Base-by-base conservation (phyloP, 2,329 filamentous ascomycete genomes). In the Aschersonia sp. region DNA sequence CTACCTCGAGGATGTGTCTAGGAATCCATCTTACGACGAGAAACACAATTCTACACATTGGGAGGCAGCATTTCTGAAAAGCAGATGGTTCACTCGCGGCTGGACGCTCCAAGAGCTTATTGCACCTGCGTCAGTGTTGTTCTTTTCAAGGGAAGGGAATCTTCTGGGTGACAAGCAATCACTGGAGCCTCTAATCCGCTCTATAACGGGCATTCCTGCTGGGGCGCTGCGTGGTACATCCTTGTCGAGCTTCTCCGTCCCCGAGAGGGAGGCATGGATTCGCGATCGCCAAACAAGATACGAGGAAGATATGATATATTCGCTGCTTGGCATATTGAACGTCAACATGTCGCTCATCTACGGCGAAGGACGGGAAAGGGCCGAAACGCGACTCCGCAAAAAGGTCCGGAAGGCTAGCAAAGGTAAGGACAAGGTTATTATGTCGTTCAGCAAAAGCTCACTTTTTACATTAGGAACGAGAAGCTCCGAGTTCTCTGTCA, bases 111-210 rank as follows among this genome's bases (percentile, higher is more conserved):
- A 54, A 47, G 53, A 51, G 43, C 55, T 58, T 35, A 47, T 59
- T n/a, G 56, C 56, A 4, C 56, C 56, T 12, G 31, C 30, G 4
- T 50, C 44, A 4, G 57, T 59, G 28, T 50, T 56, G 38, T 59
- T 58, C 53, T 59, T 53, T 47, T 49, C 54, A 4, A 40, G 45
- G 30, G 49, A 56, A 9, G 51, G 53, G 29, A 10, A 10, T 9
- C 45, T 28, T 38, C 47, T 60, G 7, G 57, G 56, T 28, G 52
- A 52, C 44, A 60, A 56, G 51, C 47, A 40, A 41, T 51, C 53
- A 20, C 44, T 59, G 9, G 49, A 55, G 45, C 45, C 42, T 41
- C 31, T 48, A 29, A 57, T 60, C 47, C 50, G 53, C 41, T 48
- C 55, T 30, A 54, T 56, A n/a, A 59, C 56, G 2, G 50, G 48